phyloP scores from a whole-genome alignment of 148 eudicot genomes.

The Cornus florida region DNA sequence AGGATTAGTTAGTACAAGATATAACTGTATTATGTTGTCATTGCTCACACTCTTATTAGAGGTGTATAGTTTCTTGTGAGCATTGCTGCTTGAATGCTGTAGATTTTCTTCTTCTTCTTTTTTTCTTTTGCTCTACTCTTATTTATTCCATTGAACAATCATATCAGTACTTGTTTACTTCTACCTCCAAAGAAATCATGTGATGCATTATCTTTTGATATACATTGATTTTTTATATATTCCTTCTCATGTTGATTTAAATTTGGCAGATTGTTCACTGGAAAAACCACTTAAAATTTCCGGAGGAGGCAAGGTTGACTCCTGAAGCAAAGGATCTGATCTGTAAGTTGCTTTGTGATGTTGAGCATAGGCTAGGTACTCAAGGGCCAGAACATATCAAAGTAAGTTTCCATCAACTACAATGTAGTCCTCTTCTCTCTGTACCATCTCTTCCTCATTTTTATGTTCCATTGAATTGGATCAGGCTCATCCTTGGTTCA shows the following conservation, averaged over 20 bases:
- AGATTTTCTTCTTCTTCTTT: background rate
- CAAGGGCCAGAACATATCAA: constrained; percentile 53
- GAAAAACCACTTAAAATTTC: constrained; percentile 58
- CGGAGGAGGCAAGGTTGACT: constrained; percentile 43
- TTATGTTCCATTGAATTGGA: constrained; percentile 11
- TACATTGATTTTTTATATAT: constrained; percentile 2
- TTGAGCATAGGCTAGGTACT: constrained; percentile 55
- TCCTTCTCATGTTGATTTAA: background rate
- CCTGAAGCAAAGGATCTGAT: constrained; percentile 64
- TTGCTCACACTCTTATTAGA: background rate
- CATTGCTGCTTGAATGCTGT: too few relatives aligned
- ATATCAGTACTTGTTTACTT: background rate
- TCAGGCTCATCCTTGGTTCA: constrained; percentile 67
- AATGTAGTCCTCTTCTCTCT: background rate
- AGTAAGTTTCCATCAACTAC: constrained; percentile 20
- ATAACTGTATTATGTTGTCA: background rate
- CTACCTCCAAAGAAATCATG: background rate
- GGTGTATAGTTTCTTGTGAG: too few relatives aligned
- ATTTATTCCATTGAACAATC: background rate
- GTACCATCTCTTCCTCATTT: background rate
- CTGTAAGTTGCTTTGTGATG: constrained; percentile 54
- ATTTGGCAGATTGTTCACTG: constrained; percentile 60
- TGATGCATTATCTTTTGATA: background rate
- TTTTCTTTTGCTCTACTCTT: background rate
- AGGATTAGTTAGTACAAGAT: background rate